These are phyloP conservation scores for Plantago coronopus DNA, from an alignment of 305 asterid genomes.

Conservation along the genomic window DNA sequence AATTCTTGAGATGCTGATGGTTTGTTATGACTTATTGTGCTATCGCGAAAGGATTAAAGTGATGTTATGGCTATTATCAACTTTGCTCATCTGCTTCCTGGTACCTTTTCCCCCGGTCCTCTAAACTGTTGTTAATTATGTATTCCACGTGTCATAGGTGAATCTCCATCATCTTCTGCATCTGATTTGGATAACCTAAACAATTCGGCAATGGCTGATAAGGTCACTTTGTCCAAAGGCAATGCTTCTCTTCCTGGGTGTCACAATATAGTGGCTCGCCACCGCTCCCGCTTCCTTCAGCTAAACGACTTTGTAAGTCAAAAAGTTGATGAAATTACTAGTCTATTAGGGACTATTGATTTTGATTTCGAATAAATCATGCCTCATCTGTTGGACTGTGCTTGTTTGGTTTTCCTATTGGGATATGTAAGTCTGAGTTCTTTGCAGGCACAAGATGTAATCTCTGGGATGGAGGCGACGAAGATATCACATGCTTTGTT, in stretches of 20 bases:
- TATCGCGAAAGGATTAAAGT: not conserved
- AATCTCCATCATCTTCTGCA: conserved; percentile 96
- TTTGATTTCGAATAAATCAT: not conserved
- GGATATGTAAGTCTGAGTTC: conserved; percentile 4
- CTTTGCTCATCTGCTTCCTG: not conserved
- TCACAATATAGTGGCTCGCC: conserved; percentile 56
- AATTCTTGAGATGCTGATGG: too few species aligned
- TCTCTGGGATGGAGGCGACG: conserved; percentile 88
- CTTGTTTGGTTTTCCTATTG: conserved; percentile 11
- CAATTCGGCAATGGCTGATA: conserved; percentile 57
- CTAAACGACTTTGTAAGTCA: conserved; percentile 90
- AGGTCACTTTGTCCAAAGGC: conserved; percentile 54
- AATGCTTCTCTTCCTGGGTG: conserved; percentile 50
- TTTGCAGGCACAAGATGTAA: conserved; percentile 64
- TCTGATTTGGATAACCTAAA: conserved; percentile 89
- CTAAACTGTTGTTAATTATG: conserved; percentile 19
- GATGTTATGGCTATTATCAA: not conserved
- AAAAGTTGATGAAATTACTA: too few species aligned
- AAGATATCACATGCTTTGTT: conserved; percentile 54
- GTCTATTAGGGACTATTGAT: too few species aligned
- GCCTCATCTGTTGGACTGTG: conserved; percentile 9
- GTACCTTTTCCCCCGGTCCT: not conserved
- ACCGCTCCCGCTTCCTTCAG: conserved; percentile 54
- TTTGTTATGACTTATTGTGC: too few species aligned
- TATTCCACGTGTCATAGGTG: conserved; percentile 50